These are phyloP conservation scores for Clonostachys sp. DNA, from an alignment of 2,329 filamentous ascomycete genomes.

Conservation along the genomic window DNA sequence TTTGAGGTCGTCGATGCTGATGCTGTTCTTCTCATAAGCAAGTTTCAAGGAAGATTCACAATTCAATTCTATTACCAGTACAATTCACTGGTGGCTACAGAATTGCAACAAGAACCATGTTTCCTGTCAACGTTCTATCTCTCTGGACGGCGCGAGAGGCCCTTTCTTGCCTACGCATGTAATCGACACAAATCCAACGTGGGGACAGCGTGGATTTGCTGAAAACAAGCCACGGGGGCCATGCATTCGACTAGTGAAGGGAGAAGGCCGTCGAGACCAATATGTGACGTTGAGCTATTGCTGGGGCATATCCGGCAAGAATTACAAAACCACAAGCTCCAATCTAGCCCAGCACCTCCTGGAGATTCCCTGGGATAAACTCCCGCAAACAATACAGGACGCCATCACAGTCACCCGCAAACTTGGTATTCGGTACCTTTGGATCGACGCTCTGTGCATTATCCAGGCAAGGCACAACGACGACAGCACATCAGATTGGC, in stretches of 20 bases:
- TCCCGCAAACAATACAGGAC: constrained; percentile 35
- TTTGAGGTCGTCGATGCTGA: no score
- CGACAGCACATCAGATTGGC: neutral
- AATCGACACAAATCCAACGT: neutral
- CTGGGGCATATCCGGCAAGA: neutral
- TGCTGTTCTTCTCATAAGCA: no score
- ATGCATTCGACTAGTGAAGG: neutral
- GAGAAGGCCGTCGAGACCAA: neutral
- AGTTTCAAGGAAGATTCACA: no score
- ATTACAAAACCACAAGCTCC: neutral
- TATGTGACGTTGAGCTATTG: neutral
- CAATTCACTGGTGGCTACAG: no score
- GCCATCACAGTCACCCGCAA: constrained; percentile 38
- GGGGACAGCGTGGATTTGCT: neutral
- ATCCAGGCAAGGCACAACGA: constrained; percentile 18
- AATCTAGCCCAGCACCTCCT: neutral
- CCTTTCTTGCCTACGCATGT: neutral
- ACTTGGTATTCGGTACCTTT: constrained; percentile 34
- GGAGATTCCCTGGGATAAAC: constrained; percentile 24
- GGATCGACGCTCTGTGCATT: constrained; percentile 40
- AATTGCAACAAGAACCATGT: no score
- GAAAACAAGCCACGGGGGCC: neutral
- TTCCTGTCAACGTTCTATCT: no score
- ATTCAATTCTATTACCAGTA: no score
- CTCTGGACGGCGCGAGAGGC: no score